phyloP scores from a whole-genome alignment of 225 moss, liverwort and hornwort species.

The Polytrichum commune region DNA sequence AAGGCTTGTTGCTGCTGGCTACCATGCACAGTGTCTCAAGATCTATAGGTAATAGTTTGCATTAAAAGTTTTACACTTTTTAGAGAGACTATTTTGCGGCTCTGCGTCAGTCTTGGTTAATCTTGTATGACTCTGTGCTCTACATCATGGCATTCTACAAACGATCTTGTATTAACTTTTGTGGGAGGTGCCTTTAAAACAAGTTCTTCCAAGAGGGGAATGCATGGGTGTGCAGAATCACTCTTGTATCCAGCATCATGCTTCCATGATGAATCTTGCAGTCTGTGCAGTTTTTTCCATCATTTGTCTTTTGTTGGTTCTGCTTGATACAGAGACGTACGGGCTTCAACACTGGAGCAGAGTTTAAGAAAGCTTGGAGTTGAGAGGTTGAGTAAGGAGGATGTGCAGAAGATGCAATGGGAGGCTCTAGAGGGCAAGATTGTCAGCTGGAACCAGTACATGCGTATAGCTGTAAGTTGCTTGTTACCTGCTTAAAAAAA shows the following conservation, averaged over 20 bases:
- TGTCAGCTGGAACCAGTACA: slow-evolving; percentile 82
- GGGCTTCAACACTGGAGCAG: slow-evolving; percentile 69
- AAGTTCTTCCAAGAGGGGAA: too few species aligned
- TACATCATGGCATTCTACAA: not conserved
- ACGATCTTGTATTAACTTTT: too few species aligned
- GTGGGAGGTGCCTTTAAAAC: too few species aligned
- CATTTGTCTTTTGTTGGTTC: slow-evolving; percentile 2
- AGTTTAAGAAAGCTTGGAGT: slow-evolving; percentile 73
- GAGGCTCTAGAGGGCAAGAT: slow-evolving; percentile 76
- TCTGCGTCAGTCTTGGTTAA: not conserved
- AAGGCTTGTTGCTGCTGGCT: slow-evolving; percentile 74
- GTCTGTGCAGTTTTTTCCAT: too few species aligned
- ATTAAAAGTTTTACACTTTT: too few species aligned
- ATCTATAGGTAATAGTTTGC: slow-evolving; percentile 58
- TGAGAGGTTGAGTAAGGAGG: slow-evolving; percentile 77
- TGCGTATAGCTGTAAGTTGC: slow-evolving; percentile 64
- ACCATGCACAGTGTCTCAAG: slow-evolving; percentile 77
- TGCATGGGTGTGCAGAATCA: too few species aligned
- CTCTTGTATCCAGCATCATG: too few species aligned
- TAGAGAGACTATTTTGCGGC: too few species aligned
- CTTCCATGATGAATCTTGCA: too few species aligned
- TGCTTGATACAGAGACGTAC: slow-evolving; percentile 56
- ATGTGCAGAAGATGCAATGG: slow-evolving; percentile 83
- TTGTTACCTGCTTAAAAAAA: too few species aligned
- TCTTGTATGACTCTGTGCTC: not conserved